phyloP scores from a whole-genome alignment of 164 flowering plant species.

The Malania oleifera region DNA sequence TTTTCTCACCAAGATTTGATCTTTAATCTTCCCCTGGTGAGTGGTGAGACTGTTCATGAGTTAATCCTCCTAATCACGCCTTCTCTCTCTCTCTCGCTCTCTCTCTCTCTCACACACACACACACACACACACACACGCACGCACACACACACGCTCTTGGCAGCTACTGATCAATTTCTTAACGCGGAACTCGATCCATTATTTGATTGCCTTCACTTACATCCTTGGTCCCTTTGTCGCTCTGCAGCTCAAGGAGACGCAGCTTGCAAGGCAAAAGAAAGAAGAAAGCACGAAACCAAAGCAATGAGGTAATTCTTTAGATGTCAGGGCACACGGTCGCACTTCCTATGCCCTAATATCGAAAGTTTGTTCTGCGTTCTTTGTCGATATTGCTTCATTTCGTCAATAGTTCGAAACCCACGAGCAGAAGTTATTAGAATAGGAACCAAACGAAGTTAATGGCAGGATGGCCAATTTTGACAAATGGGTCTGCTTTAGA shows the following conservation, averaged over 20 bases:
- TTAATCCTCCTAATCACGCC: no score
- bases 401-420: not conserved
- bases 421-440: not conserved
- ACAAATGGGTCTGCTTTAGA: slow-evolving; percentile 23
- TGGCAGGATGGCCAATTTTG: slow-evolving; percentile 48
- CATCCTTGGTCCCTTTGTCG: slow-evolving; percentile 1
- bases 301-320: slow-evolving; percentile 5
- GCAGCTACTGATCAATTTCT: no score
- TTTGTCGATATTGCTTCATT: not conserved
- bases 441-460: slow-evolving; percentile 14
- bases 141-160: no score
- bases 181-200: not conserved
- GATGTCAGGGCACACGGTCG: not conserved
- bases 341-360: no score
- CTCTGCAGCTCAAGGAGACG: not conserved
- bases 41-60: no score
- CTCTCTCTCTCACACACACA: no score
- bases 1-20: no score
- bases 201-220: not conserved
- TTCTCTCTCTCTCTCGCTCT: no score
- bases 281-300: not conserved
- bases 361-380: not conserved
- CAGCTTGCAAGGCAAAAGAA: not conserved
- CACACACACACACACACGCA: no score
- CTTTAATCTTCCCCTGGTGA: no score